phyloP scores from a whole-genome alignment of 2,329 filamentous ascomycete genomes.

The Dothiorella sarmentorum region DNA sequence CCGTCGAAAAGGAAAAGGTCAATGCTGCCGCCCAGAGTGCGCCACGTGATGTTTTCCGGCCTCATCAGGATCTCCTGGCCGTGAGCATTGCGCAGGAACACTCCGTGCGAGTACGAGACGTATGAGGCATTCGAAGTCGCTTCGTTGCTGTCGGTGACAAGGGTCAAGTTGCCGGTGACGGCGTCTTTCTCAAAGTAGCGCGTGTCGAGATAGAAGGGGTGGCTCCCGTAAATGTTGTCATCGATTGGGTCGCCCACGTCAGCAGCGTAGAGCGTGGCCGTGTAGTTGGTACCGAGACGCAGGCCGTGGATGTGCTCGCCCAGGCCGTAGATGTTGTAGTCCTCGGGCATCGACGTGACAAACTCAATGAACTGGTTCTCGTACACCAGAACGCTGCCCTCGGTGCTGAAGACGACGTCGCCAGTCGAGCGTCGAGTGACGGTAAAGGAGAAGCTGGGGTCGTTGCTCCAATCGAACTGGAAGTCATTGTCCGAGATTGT shows the following conservation, averaged over 20 bases:
- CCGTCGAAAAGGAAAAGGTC: slow-evolving; percentile 79
- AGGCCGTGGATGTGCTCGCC: slow-evolving; percentile 71
- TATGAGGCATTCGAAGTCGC: slow-evolving; percentile 48
- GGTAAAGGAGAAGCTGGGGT: slow-evolving; percentile 56
- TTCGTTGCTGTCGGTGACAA: slow-evolving; percentile 47
- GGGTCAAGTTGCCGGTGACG: slow-evolving; percentile 47
- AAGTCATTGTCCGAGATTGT: slow-evolving; percentile 46
- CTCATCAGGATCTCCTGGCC: slow-evolving; percentile 68
- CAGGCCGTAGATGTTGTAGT: slow-evolving; percentile 73
- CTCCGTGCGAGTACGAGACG: slow-evolving; percentile 67
- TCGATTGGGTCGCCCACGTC: slow-evolving; percentile 65
- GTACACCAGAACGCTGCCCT: slow-evolving; percentile 63
- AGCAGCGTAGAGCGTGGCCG: slow-evolving; percentile 64
- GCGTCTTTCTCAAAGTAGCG: slow-evolving; percentile 63
- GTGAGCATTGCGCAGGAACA: slow-evolving; percentile 74
- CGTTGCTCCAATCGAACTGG: slow-evolving; percentile 54
- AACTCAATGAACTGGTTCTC: slow-evolving; percentile 79
- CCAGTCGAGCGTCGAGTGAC: slow-evolving; percentile 57
- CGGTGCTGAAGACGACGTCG: slow-evolving; percentile 66
- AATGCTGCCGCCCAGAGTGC: slow-evolving; percentile 70
- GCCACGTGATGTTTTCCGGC: slow-evolving; percentile 66
- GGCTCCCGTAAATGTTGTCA: slow-evolving; percentile 68
- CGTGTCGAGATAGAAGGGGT: slow-evolving; percentile 77
- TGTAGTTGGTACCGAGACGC: slow-evolving; percentile 69
- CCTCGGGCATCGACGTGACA: slow-evolving; percentile 59